Percentiles rank a stretch among this genome's conserved stretches.
These are phyloP conservation scores for Lachnellula arida DNA, from an alignment of 2,329 filamentous ascomycete species.

Conservation along the genomic window DNA sequence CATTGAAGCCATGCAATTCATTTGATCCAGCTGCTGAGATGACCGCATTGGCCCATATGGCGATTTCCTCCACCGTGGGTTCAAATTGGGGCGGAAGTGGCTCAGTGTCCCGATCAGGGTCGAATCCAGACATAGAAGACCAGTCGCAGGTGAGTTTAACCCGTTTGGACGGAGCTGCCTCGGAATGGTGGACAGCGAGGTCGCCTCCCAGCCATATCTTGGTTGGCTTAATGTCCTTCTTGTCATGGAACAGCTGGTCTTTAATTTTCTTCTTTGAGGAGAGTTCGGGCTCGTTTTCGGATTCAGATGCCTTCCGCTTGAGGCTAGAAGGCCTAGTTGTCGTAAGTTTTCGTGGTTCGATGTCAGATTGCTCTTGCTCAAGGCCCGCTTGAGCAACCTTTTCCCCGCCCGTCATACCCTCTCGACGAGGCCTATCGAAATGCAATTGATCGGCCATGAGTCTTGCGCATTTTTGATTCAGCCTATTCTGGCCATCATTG, in stretches of 20 bases:
- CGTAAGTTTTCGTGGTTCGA: no score
- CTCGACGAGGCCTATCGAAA: neutral
- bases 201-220: neutral
- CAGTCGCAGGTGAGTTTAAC: neutral
- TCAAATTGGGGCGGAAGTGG: neutral
- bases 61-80: neutral
- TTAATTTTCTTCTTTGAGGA: no score
- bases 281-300: no score
- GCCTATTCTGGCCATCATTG: neutral
- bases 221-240: neutral
- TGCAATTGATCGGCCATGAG: neutral
- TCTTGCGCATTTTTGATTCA: constrained; percentile 1
- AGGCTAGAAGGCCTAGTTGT: no score
- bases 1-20: neutral
- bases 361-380: neutral
- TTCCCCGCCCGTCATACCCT: neutral
- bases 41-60: neutral
- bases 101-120: neutral
- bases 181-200: neutral
- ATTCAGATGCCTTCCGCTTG: no score
- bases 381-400: neutral
- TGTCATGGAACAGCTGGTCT: no score
- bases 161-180: neutral
- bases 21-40: neutral
- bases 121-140: neutral